Percentiles rank a stretch among this genome's conserved stretches.
Evolutionary conservation across 805 yeast genomes (phyloP).

Genomic region (Nakazawaea ambrosiae): DNA sequence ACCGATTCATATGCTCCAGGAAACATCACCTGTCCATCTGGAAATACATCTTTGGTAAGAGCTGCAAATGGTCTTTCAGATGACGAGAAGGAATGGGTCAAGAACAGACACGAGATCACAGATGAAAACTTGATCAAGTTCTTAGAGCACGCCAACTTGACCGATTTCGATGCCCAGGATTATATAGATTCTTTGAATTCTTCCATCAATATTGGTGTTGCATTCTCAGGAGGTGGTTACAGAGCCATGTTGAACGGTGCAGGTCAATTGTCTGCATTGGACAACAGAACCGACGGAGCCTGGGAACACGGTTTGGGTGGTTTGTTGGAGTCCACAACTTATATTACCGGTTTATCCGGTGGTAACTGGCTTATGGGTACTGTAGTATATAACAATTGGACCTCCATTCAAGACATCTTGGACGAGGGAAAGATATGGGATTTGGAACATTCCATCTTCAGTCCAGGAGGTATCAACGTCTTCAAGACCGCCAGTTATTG

Average conservation of each 20-base stretch:
- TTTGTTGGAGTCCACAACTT: conserved; percentile 60
- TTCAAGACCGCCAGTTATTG: conserved; percentile 46
- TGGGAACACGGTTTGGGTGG: conserved; percentile 61
- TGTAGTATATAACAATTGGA: conserved; percentile 63
- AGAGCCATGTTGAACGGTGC: conserved; percentile 86
- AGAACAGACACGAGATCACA: conserved; percentile 37
- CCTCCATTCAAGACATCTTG: conserved; percentile 56
- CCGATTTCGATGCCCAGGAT: conserved; percentile 38
- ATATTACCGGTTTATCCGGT: conserved; percentile 75
- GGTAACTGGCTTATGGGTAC: conserved; percentile 80
- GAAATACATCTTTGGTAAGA: conserved; percentile 31
- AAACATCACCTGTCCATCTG: conserved; percentile 42
- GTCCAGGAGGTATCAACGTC: conserved; percentile 57
- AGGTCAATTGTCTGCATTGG: conserved; percentile 74
- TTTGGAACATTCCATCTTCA: conserved; percentile 49
- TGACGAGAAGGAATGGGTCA: conserved; percentile 47
- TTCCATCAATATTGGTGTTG: conserved; percentile 46
- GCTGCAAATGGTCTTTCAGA: conserved; percentile 39
- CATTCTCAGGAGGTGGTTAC: conserved; percentile 85
- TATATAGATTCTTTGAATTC: conserved; percentile 32
- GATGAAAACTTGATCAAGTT: conserved; percentile 38
- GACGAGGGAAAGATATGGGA: conserved; percentile 59
- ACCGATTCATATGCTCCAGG: conserved; percentile 59
- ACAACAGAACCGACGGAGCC: conserved; percentile 55
- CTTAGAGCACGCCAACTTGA: conserved; percentile 36